A percentile compares a stretch with the other conserved stretches of the same genome.
These are phyloP conservation scores for Hypoxylon sp. DNA, from an alignment of 2,329 filamentous ascomycete genomes.

Conservation along the genomic window DNA sequence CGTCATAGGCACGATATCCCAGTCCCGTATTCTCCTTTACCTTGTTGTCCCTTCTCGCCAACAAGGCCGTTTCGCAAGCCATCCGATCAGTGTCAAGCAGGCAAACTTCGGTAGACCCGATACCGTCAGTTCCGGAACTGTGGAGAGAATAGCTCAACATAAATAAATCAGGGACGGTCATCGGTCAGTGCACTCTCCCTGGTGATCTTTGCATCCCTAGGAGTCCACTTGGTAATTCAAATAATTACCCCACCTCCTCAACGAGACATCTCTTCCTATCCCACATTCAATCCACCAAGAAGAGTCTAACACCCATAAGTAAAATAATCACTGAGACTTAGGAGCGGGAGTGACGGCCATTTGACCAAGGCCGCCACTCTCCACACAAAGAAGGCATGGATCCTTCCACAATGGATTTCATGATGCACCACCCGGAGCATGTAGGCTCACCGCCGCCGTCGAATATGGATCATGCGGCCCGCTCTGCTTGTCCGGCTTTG, in stretches of 20 bases:
- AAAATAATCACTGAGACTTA: slow-evolving; percentile 4
- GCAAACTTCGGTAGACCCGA: slow-evolving; percentile 6
- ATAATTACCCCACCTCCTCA: slow-evolving; percentile 1
- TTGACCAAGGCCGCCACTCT: slow-evolving; percentile 43
- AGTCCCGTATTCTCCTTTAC: slow-evolving; percentile 2
- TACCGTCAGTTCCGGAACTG: slow-evolving; percentile 14
- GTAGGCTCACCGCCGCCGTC: slow-evolving; percentile 30
- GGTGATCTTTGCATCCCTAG: slow-evolving; percentile 20
- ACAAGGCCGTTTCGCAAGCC: slow-evolving; percentile 8
- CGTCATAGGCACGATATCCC: slow-evolving; percentile 25
- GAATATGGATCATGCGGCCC: slow-evolving; percentile 42
- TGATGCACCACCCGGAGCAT: slow-evolving; percentile 49
- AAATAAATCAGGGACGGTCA: slow-evolving; percentile 15
- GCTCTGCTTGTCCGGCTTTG: slow-evolving; percentile 52
- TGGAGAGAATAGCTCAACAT: slow-evolving; percentile 11
- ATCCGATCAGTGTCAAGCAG: slow-evolving; percentile 17
- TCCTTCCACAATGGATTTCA: slow-evolving; percentile 52
- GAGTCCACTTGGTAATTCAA: neutral
- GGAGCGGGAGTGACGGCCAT: slow-evolving; percentile 42
- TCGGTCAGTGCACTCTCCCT: slow-evolving; percentile 14
- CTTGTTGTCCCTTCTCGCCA: slow-evolving; percentile 20
- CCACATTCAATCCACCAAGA: slow-evolving; percentile 5
- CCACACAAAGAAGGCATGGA: slow-evolving; percentile 46
- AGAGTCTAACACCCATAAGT: slow-evolving; percentile 13
- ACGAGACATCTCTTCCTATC: neutral